Evolutionary conservation across 768 basidiomycete genomes (phyloP).

Genomic region (Lactifluus rugatus): DNA sequence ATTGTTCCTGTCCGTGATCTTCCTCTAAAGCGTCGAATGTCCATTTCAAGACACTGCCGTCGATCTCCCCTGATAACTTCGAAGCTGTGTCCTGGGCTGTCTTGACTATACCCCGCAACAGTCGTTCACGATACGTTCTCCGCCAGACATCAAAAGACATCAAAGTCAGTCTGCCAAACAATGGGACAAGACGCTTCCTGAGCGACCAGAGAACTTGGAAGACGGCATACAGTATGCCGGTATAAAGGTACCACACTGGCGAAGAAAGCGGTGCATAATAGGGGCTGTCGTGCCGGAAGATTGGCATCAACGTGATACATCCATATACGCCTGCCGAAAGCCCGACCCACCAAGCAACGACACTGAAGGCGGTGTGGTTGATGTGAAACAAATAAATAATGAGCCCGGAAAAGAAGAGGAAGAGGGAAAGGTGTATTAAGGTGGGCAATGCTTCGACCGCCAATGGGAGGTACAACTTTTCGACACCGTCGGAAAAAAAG

Average conservation of each 20-base stretch:
- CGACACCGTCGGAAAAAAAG: not conserved
- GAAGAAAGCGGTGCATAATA: not conserved
- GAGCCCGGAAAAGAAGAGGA: not conserved
- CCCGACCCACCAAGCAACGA: not conserved
- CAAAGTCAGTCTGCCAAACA: not conserved
- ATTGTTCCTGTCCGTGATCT: not conserved
- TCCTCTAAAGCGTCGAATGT: not conserved
- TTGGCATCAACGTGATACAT: not conserved
- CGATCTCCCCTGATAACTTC: not conserved
- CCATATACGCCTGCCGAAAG: not conserved
- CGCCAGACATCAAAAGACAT: not conserved
- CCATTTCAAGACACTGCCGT: not conserved
- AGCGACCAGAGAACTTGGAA: not conserved
- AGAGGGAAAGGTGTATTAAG: not conserved
- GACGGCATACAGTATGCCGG: not conserved
- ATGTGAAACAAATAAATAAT: not conserved
- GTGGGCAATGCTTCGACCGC: not conserved
- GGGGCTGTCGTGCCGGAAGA: not conserved
- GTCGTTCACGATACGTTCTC: not conserved
- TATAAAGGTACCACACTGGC: not conserved
- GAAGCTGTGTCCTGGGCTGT: not conserved
- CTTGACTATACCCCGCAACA: not conserved
- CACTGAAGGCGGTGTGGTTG: not conserved
- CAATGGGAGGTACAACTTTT: not conserved
- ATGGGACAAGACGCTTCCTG: not conserved